Evolutionary conservation across 1,284 basidiomycete species (phyloP), one percentile per base, ranked within the genome.

Genomic region (Apiotrichum akiyoshidainum): DNA sequence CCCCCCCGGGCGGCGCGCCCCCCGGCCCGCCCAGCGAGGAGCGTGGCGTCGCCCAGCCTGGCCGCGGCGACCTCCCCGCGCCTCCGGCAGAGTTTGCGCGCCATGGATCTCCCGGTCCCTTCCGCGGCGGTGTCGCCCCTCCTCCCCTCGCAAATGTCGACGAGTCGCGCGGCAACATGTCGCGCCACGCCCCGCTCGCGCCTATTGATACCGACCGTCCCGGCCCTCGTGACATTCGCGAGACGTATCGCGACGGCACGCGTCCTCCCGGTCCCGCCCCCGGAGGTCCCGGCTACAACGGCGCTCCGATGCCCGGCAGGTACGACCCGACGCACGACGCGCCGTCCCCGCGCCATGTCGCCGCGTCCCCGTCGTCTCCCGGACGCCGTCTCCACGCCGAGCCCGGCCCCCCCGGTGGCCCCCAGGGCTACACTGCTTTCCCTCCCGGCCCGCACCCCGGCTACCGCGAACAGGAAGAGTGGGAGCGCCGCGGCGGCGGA

Each of bases 131-230:
- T 46, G 70, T 59, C 13, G 71, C 61, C 14, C 74, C 75, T 11
- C 75, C 77, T 10, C 77, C 77, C 8, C 65, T 77, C 12, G 57
- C 65, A 26, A 68, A 68, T 22, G 74, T 75, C 37, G 75, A 77
- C 60, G 75, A 77, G 57, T 65, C 64, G 12, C 66, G 75, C 48
- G 75, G 75, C 3, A 52, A 61, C 33, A 74, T 77, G 75, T 64
- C 75, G 13, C 66, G 74, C 47, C 87, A 89, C 62, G 85, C 87
- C 0, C 87, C 85, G 2, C 80, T 93, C 21, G 90, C 88, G 2
- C 83, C 89, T 0, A 93, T 93, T 86, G 89, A 92, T 17, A 83
- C 89, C 7, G 89, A 92, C 57, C 82, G 86, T n/a, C 82, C 82
- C 13, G 59, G 60, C 49, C 59, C 57, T 2, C 57, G 59, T 26